phyloP scores from a whole-genome alignment of 371 early-diverging fungal species.

The Apophysomyces sp. region DNA sequence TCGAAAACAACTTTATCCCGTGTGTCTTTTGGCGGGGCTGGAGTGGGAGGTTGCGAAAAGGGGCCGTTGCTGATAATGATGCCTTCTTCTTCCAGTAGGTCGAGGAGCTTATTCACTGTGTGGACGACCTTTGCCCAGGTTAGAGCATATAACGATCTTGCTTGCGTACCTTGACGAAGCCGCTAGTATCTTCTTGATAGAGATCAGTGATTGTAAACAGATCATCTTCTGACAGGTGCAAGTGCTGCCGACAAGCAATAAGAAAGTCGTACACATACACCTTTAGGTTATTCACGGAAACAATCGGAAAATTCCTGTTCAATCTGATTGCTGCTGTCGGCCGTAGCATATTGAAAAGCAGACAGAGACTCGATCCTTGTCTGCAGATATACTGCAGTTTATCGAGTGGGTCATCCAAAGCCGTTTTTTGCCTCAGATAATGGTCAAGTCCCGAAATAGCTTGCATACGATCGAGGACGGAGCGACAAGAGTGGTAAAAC shows the following conservation, averaged over 20 bases:
- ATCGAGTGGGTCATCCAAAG: background rate
- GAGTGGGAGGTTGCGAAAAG: constrained; percentile 1
- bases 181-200: constrained; percentile 91
- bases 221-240: constrained; percentile 71
- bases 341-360: constrained; percentile 72
- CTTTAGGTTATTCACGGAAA: constrained; percentile 48
- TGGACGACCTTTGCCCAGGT: constrained; percentile 9
- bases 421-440: constrained; percentile 27
- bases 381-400: constrained; percentile 88
- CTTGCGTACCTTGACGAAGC: constrained; percentile 89
- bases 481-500: constrained; percentile 64
- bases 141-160: too few species aligned
- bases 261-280: constrained; percentile 76
- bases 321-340: constrained; percentile 49
- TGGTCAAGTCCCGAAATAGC: constrained; percentile 59
- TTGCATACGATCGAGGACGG: constrained; percentile 56
- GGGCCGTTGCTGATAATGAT: constrained; percentile 1
- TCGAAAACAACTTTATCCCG: constrained; percentile 78
- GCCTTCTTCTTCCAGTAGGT: background rate
- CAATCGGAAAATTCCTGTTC: background rate
- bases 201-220: constrained; percentile 85
- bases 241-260: constrained; percentile 67
- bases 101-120: constrained; percentile 4
- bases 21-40: constrained; percentile 66
- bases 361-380: constrained; percentile 84